A percentile compares a stretch with the other conserved stretches of the same genome.
Evolutionary conservation across 306 rosid genomes (phyloP).

Genomic region (Albizia julibrissin): DNA sequence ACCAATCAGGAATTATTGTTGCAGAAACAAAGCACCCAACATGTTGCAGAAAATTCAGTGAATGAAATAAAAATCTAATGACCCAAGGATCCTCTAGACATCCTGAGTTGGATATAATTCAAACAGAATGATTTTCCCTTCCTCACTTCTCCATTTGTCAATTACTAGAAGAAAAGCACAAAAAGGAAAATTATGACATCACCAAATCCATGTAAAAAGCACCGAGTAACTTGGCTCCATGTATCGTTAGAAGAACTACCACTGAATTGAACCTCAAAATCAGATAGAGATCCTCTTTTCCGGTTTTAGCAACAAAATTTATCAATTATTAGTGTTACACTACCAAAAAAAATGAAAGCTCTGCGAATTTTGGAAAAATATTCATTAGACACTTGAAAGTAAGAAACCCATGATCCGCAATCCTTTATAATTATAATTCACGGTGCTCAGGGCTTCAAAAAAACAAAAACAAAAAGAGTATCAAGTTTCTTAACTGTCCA

Average conservation of each 20-base stretch:
- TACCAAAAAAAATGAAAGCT: neutral
- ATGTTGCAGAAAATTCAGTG: neutral
- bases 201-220: neutral
- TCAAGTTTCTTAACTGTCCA: neutral
- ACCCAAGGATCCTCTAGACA: neutral
- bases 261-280: neutral
- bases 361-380: neutral
- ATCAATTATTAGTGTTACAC: neutral
- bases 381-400: neutral
- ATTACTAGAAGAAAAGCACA: neutral
- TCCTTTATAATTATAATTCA: neutral
- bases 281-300: neutral
- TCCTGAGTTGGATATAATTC: neutral
- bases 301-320: neutral
- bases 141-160: neutral
- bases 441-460: neutral
- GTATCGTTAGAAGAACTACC: neutral
- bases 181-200: neutral
- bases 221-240: neutral
- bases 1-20: slow-evolving; percentile 39
- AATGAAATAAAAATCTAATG: neutral
- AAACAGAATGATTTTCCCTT: neutral
- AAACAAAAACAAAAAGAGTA: neutral
- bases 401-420: neutral
- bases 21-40: neutral